These are phyloP conservation scores for Datura wrightii DNA, from an alignment of 257 asterid species.

Conservation along the genomic window DNA sequence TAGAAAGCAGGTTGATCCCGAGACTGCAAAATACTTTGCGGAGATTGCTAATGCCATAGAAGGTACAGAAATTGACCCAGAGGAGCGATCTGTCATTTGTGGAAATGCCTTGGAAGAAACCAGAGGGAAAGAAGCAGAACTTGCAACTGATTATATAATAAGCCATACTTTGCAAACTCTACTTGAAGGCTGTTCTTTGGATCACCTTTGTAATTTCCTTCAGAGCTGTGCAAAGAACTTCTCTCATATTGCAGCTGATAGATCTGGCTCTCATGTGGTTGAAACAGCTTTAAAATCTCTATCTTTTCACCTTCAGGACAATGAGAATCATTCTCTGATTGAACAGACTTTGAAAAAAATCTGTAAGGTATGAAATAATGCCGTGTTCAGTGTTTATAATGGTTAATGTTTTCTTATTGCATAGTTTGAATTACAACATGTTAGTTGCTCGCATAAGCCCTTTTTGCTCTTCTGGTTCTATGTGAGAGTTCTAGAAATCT, in stretches of 20 bases:
- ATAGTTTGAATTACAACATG: not conserved
- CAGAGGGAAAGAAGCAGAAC: constrained; percentile 86
- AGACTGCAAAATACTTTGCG: constrained; percentile 77
- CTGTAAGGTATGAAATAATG: constrained; percentile 62
- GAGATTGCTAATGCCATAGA: constrained; percentile 84
- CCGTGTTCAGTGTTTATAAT: not conserved
- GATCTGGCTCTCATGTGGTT: constrained; percentile 97
- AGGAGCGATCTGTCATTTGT: constrained; percentile 75
- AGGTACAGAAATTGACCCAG: constrained; percentile 74
- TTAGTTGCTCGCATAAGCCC: constrained; percentile 1
- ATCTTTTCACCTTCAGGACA: constrained; percentile 73
- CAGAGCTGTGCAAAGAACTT: constrained; percentile 61
- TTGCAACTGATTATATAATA: constrained; percentile 88
- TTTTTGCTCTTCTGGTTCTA: not conserved
- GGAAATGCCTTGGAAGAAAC: constrained; percentile 94
- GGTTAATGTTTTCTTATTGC: not conserved
- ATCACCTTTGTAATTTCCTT: constrained; percentile 76
- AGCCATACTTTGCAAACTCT: constrained; percentile 92
- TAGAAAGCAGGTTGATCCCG: constrained; percentile 86
- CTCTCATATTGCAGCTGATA: constrained; percentile 70
- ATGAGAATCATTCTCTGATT: constrained; percentile 58
- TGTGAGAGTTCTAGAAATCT: not conserved
- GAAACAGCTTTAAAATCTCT: constrained; percentile 89
- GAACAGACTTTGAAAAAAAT: constrained; percentile 62
- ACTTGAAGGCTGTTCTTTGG: constrained; percentile 81